These are phyloP conservation scores for Cryphonectria naterciae DNA, from an alignment of 2,329 filamentous ascomycete genomes.

Conservation along the genomic window DNA sequence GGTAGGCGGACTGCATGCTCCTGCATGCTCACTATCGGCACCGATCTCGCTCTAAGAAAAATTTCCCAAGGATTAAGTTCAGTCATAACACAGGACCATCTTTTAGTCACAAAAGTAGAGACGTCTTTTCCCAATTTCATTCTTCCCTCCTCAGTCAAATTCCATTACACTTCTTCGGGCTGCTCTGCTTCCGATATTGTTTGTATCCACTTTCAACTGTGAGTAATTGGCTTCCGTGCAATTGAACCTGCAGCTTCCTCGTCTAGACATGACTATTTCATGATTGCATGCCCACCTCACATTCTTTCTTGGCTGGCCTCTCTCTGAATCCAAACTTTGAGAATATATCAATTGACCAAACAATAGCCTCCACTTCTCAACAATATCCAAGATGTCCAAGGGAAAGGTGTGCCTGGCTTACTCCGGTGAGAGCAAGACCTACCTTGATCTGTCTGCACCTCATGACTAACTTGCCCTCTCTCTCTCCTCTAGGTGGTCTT, in stretches of 20 bases:
- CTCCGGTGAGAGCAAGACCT: conserved; percentile 24
- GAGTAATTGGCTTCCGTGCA: conserved; percentile 16
- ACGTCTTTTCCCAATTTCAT: not conserved
- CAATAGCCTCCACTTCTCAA: conserved; percentile 6
- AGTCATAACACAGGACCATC: conserved; percentile 13
- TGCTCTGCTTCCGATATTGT: conserved; percentile 11
- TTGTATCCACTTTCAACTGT: conserved; percentile 17
- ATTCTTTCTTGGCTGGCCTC: not conserved
- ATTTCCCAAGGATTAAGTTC: conserved; percentile 8
- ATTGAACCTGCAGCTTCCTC: not conserved
- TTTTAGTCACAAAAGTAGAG: conserved; percentile 9
- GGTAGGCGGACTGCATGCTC: not conserved
- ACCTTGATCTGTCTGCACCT: not conserved
- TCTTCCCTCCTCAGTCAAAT: conserved; percentile 1
- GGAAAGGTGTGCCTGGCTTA: conserved; percentile 30
- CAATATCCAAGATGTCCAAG: conserved; percentile 25
- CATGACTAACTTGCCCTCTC: conserved; percentile 6
- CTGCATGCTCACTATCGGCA: conserved; percentile 19
- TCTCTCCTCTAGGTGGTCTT: conserved; percentile 26
- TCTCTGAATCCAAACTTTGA: not conserved
- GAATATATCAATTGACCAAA: conserved; percentile 26
- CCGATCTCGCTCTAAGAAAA: conserved; percentile 29
- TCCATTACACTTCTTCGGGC: conserved; percentile 4
- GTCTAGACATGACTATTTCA: not conserved
- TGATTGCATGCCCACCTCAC: not conserved